phyloP scores from a whole-genome alignment of 805 yeast species.

The Wickerhamiella sergipiensis region DNA sequence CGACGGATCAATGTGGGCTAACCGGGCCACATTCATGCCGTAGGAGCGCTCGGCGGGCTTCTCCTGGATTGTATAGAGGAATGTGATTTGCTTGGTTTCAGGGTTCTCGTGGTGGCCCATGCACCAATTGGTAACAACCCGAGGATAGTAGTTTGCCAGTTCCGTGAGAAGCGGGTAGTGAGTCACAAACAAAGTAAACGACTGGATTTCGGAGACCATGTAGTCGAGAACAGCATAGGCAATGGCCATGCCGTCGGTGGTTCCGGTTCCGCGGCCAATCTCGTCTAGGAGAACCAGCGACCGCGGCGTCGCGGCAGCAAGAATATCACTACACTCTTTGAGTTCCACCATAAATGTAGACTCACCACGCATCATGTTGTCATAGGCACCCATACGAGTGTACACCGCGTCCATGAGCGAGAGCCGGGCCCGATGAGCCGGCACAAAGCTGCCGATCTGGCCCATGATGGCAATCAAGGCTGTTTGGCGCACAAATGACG shows the following conservation, averaged over 20 bases:
- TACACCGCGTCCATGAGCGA: conserved; percentile 52
- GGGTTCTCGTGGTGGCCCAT: conserved; percentile 48
- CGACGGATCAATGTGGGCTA: conserved; percentile 40
- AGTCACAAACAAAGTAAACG: conserved; percentile 66
- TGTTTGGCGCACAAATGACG: conserved; percentile 59
- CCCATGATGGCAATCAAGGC: conserved; percentile 61
- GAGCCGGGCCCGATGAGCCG: conserved; percentile 45
- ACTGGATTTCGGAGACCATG: conserved; percentile 31
- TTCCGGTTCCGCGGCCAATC: conserved; percentile 63
- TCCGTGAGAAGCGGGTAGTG: conserved; percentile 61
- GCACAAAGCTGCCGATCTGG: conserved; percentile 66
- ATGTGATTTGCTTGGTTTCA: conserved; percentile 28
- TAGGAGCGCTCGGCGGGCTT: conserved; percentile 53
- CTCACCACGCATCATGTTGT: conserved; percentile 57
- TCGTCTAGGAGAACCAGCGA: conserved; percentile 62
- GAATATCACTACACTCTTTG: conserved; percentile 47
- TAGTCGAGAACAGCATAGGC: conserved; percentile 61
- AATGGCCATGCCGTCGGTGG: conserved; percentile 68
- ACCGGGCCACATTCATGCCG: conserved; percentile 73
- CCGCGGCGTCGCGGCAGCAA: conserved; percentile 34
- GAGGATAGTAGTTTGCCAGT: conserved; percentile 31
- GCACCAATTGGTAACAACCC: conserved; percentile 44
- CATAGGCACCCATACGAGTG: conserved; percentile 67
- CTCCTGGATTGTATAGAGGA: conserved; percentile 36
- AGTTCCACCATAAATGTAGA: conserved; percentile 77